Evolutionary conservation across 306 rosid species (phyloP).

Genomic region (Betula pendula): DNA sequence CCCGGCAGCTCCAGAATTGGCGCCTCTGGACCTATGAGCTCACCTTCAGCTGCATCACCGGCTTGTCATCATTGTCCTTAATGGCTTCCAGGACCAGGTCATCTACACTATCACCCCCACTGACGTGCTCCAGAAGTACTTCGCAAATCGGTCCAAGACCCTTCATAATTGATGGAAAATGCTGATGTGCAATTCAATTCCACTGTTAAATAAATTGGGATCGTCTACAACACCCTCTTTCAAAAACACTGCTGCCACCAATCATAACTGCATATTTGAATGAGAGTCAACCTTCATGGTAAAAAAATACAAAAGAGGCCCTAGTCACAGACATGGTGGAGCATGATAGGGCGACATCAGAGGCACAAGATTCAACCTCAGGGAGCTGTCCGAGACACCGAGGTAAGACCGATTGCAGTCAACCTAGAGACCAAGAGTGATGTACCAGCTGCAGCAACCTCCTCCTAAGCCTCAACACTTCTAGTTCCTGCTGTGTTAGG

Average conservation of each 20-base stretch:
- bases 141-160: constrained; percentile 57
- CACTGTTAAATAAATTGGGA: background rate
- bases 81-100: constrained; percentile 68
- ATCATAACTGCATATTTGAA: background rate
- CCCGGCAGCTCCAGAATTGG: constrained; percentile 79
- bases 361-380: too few relatives aligned
- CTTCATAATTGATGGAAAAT: too few relatives aligned
- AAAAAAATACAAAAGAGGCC: background rate
- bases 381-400: background rate
- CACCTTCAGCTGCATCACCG: constrained; percentile 65
- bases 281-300: background rate
- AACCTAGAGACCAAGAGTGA: constrained; percentile 16
- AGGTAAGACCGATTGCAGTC: constrained; percentile 29
- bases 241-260: background rate
- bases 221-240: constrained; percentile 2
- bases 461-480: too few relatives aligned
- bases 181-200: background rate
- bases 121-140: constrained; percentile 58
- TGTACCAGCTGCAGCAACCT: too few relatives aligned
- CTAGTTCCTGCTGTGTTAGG: too few relatives aligned
- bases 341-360: background rate
- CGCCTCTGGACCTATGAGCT: constrained; percentile 87
- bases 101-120: constrained; percentile 87
- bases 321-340: background rate
- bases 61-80: constrained; percentile 80